These are phyloP conservation scores for Aspergillus egyptiacus DNA, from an alignment of 495 filamentous ascomycete species.

Conservation along the genomic window DNA sequence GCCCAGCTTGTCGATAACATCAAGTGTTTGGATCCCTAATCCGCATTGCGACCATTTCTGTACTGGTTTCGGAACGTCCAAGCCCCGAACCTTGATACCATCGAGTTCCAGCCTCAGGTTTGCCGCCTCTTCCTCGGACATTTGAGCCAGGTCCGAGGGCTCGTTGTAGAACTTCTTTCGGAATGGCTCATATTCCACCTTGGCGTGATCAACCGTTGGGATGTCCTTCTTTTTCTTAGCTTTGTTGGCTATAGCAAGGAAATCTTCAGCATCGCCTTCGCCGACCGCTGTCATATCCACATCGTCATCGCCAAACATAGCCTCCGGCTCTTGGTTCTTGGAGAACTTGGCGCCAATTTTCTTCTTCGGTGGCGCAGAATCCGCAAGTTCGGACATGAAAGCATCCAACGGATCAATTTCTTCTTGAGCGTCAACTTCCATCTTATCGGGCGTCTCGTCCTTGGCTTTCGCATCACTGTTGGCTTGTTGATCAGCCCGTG, in stretches of 20 bases:
- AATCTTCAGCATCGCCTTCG: slow-evolving; percentile 70
- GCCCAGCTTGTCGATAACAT: slow-evolving; percentile 76
- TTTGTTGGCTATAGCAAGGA: slow-evolving; percentile 81
- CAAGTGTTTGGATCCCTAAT: slow-evolving; percentile 77
- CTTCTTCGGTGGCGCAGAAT: slow-evolving; percentile 41
- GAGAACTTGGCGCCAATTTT: slow-evolving; percentile 36
- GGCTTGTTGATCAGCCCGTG: slow-evolving; percentile 1
- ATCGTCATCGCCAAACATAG: slow-evolving; percentile 82
- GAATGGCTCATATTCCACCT: slow-evolving; percentile 78
- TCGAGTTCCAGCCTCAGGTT: slow-evolving; percentile 82
- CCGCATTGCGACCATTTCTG: slow-evolving; percentile 97
- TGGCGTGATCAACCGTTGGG: slow-evolving; percentile 75
- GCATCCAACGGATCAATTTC: slow-evolving; percentile 87
- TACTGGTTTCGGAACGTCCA: slow-evolving; percentile 85
- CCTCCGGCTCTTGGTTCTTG: slow-evolving; percentile 61
- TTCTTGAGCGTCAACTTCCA: slow-evolving; percentile 37
- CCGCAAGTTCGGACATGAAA: slow-evolving; percentile 82
- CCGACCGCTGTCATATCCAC: slow-evolving; percentile 64
- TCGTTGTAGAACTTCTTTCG: slow-evolving; percentile 93
- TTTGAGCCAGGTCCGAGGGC: slow-evolving; percentile 71
- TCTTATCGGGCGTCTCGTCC: slow-evolving; percentile 20
- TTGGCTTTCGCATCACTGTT: slow-evolving; percentile 12
- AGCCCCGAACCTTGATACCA: slow-evolving; percentile 85
- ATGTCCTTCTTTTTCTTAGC: slow-evolving; percentile 94
- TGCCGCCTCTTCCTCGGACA: slow-evolving; percentile 80